Evolutionary conservation across 306 rosid species (phyloP), one percentile per base, ranked within the genome.

Genomic region (Dryas drummondii): DNA sequence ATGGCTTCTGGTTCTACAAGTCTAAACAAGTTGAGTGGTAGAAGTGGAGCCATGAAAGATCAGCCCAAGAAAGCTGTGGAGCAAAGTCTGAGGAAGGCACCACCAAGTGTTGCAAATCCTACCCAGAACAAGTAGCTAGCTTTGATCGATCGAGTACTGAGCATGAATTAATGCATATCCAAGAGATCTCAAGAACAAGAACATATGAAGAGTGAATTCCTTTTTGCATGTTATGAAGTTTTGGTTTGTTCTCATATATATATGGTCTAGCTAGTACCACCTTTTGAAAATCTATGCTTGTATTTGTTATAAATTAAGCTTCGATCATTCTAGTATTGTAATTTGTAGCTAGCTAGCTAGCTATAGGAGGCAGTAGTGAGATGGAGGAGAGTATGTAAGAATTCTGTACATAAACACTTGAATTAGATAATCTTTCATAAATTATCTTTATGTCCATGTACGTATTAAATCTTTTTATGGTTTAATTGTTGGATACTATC

Each of bases 31-130:
- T 26, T 16, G 50, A 41, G 40, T 3, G 9, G 48, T 22, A 7
- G 15, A 32, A 32, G 58, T 16, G 22, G 52, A 45, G 60, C 73
- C 72, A 71, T 22, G 79, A 69, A 61, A 49, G 73, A 66, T 66
- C 71, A 76, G 76, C 60, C 76, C 63, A 64, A 80, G 80, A 76
- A 80, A 67, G 77, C 84, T 70, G 72, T 80, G 68, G 84, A 70
- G 68, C 17, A 73, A 17, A 76, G 77, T 5, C 65, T 80, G 26
- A 75, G 84, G 73, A 75, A 56, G 61, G 79, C 62, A 4, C 84
- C 84, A 0, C 19, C 68, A 5, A 80, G 84, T 53, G 72, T 44
- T 37, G 55, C 80, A 22, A 80, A 80, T 63, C 84, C 84, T 16
- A 75, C 72, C 66, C 84, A 75, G 56, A 80, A 80, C 73, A 75